Percentiles rank a stretch among this genome's conserved stretches.
These are phyloP conservation scores for Torrubiellomyces zombiae DNA, from an alignment of 2,329 filamentous ascomycete species.

Conservation along the genomic window DNA sequence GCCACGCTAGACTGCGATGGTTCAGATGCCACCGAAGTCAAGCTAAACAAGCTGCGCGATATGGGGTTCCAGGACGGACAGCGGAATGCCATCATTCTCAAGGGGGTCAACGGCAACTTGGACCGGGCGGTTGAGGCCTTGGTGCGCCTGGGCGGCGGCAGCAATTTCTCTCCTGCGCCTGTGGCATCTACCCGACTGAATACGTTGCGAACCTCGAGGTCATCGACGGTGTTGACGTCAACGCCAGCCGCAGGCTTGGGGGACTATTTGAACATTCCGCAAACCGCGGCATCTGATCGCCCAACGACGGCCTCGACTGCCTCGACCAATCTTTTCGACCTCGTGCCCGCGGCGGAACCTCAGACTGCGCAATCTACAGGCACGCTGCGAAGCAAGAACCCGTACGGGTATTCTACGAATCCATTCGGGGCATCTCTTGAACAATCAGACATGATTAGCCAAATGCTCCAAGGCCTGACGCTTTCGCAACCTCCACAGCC, in stretches of 20 bases:
- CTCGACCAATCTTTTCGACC: constrained; percentile 55
- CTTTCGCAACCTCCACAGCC: constrained; percentile 39
- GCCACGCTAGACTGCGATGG: constrained; percentile 41
- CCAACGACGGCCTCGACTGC: constrained; percentile 24
- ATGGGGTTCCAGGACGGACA: constrained; percentile 85
- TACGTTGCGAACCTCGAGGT: constrained; percentile 29
- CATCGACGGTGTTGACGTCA: constrained; percentile 36
- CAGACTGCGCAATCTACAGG: constrained; percentile 51
- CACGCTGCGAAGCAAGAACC: constrained; percentile 39
- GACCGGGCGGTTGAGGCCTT: constrained; percentile 76
- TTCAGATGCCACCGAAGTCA: constrained; percentile 50
- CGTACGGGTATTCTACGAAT: constrained; percentile 43
- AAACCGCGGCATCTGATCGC: constrained; percentile 13
- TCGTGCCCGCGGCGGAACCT: constrained; percentile 33
- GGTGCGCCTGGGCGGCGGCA: constrained; percentile 63
- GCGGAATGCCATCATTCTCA: constrained; percentile 65
- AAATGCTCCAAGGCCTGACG: constrained; percentile 61
- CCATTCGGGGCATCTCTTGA: constrained; percentile 44
- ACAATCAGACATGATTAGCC: constrained; percentile 31
- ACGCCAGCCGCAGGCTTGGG: constrained; percentile 13
- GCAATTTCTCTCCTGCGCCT: constrained; percentile 22
- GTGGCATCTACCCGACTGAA: constrained; percentile 26
- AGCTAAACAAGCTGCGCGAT: constrained; percentile 61
- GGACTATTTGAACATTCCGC: constrained; percentile 16
- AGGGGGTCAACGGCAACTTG: constrained; percentile 68